Evolutionary conservation across 306 rosid species (phyloP).

Genomic region (Citrullus mucosospermus): DNA sequence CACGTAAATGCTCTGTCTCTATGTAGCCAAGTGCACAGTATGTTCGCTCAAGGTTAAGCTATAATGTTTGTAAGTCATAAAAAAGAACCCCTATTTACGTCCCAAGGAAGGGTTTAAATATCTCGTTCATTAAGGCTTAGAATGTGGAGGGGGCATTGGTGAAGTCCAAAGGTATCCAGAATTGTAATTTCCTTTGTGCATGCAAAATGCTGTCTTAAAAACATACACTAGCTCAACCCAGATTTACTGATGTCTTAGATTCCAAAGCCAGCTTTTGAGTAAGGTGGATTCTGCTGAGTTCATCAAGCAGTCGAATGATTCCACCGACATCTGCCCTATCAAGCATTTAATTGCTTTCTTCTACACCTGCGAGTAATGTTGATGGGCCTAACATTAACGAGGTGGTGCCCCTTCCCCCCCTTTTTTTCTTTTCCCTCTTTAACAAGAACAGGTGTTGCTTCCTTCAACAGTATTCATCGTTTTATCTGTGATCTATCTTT

Average conservation of each 20-base stretch:
- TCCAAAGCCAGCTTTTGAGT: background rate
- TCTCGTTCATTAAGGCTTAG: background rate
- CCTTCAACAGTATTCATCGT: no score
- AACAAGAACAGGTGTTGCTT: no score
- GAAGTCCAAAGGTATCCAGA: background rate
- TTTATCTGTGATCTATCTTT: no score
- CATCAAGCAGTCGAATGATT: background rate
- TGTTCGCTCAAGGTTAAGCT: background rate
- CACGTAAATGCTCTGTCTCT: background rate
- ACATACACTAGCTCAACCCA: background rate
- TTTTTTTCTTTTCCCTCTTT: background rate
- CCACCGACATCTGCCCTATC: background rate
- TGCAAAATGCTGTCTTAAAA: background rate
- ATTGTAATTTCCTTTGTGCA: background rate
- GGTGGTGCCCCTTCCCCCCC: background rate
- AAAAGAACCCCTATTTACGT: background rate
- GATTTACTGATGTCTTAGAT: background rate
- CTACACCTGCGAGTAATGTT: background rate
- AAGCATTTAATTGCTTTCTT: background rate
- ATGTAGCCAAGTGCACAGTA: background rate
- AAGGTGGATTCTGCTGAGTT: background rate
- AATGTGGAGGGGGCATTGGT: background rate
- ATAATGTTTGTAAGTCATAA: background rate
- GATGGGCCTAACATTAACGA: background rate
- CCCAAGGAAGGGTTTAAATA: background rate